Base-by-base conservation (phyloP, 768 basidiomycete species). In the Dentipellis sp. region DNA sequence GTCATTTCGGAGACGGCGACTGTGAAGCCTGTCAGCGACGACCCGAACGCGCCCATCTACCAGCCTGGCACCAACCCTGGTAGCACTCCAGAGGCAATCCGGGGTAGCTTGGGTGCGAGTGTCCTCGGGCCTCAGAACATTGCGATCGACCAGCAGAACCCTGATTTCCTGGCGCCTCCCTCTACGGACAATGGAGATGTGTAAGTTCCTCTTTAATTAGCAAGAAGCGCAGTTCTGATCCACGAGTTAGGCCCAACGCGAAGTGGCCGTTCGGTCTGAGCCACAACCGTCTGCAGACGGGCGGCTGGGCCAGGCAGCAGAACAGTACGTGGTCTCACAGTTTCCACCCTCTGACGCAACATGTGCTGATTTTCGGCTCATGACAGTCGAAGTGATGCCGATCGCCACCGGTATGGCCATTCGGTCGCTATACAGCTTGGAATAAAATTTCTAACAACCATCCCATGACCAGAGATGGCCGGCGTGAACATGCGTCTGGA, bases 251-350 rank as follows among this genome's bases (percentile, higher is more conserved):
- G 1, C 48, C 58, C 7, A 80, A 81, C 57, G 73, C 76, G 22
- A 81, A 82, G 63, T 82, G 82, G 82, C 75, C 82, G 0, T 80
- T 82, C 64, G 66, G 67, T 56, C 63, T 82, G 42, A 81, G 79
- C 54, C 77, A 77, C 62, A 82, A 80, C 58, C 75, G 79, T n/a
- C 64, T 84, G 14, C 75, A 77, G 56, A 74, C 74, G 0, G 82
- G 81, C 11, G 82, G 82, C 0, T 84, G 82, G 82, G 78, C 80
- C 23, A 72, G 81, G 42, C 74, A 81, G 60, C 72, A 81, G 65
- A 80, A 80, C 54, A 62, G 79, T 78, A 50, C 12, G 72, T 52
- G 21, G 23, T 37, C 22, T 22, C 39, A 29, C 29, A 29, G 29
- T 29, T 29, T 29, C 29, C 29, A 29, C 29, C 29, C 3, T 3